Conservation (phyloP, 129 eudicot genomes). For the Centrapalus pauciflorus region DNA sequence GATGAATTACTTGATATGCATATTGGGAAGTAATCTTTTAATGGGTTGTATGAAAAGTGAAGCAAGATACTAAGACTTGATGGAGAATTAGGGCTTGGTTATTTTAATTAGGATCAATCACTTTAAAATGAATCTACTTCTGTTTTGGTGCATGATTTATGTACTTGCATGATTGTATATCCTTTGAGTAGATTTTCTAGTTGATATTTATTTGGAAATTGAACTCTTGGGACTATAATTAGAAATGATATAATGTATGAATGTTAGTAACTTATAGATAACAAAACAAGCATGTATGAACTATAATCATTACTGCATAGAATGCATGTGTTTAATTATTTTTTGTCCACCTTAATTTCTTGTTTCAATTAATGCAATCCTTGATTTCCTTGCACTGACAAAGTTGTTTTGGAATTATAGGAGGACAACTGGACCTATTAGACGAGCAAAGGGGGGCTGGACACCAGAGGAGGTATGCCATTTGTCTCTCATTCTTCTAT, state of each 20-base stretch:
- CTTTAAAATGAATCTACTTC: constrained; percentile 7
- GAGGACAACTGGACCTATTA: constrained; percentile 89
- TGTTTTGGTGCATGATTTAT: not conserved
- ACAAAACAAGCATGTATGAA: not conserved
- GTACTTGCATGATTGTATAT: constrained; percentile 11
- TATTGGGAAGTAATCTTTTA: not conserved
- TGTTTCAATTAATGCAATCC: not conserved
- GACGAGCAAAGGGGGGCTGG: constrained; percentile 99
- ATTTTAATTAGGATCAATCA: not conserved
- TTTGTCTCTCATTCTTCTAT: constrained; percentile 5
- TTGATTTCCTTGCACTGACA: constrained; percentile 8
- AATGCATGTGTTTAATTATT: constrained; percentile 3
- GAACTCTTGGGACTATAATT: not conserved
- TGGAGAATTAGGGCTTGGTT: constrained; percentile 1
- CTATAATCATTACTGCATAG: constrained; percentile 6
- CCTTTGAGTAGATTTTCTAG: not conserved
- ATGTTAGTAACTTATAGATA: constrained; percentile 6
- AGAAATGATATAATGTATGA: constrained; percentile 1
- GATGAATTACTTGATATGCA: constrained; percentile 1
- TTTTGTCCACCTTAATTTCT: not conserved
- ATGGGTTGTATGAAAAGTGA: not conserved
- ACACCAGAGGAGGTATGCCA: constrained; percentile 88
- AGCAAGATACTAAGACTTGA: not conserved
- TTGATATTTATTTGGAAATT: constrained; percentile 1
- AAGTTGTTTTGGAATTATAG: constrained; percentile 38